Base-by-base conservation (phyloP, 2,329 filamentous ascomycete species). In the Cladophialophora chaetospira region DNA sequence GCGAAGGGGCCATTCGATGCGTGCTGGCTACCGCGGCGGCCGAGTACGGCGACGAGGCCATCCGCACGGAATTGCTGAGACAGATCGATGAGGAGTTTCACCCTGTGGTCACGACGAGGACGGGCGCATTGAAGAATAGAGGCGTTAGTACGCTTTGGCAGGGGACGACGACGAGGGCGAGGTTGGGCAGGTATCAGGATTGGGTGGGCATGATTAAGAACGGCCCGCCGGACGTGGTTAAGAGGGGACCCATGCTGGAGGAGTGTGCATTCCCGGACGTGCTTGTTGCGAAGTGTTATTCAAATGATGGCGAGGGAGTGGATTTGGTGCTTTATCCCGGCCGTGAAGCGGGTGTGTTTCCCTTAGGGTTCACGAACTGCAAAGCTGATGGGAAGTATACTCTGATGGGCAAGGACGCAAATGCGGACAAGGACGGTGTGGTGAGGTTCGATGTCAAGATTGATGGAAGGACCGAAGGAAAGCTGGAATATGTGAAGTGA, bases 1-100 rank as follows among this genome's bases (percentile, higher is more conserved):
- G 59, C 19, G 52, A 53, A 26, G 59, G 59, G 4, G 38, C 52
- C 6, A 58, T 61, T 15, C 47, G 59, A 4, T 31, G 23, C 17
- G 50, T 51, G 38, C 46, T 51, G 21, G 59, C 59, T 11, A 23
- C 51, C 6, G 59, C 52, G 5, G 56, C 52, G 11, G 59, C 59
- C 13, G 56, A 59, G 49, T 62, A 53, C 45, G 59, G 56, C n/a
- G 59, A 62, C 55, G 44, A 53, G 17, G 29, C 50, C 23, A 38
- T 62, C 17, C 45, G 45, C 17, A 19, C 21, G 2, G 56, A 62
- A 11, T 35, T 57, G 5, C 46, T 62, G 4, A 29, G 44, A 13
- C 59, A 62, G 51, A 13, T 62, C 9, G 59, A 62, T n/a, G 52
- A 62, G 31, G 46, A 62, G n/a, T 59, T 56, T 23, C 55, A 55